Conservation (phyloP, 148 eudicot genomes). For the Beta vulgaris region DNA sequence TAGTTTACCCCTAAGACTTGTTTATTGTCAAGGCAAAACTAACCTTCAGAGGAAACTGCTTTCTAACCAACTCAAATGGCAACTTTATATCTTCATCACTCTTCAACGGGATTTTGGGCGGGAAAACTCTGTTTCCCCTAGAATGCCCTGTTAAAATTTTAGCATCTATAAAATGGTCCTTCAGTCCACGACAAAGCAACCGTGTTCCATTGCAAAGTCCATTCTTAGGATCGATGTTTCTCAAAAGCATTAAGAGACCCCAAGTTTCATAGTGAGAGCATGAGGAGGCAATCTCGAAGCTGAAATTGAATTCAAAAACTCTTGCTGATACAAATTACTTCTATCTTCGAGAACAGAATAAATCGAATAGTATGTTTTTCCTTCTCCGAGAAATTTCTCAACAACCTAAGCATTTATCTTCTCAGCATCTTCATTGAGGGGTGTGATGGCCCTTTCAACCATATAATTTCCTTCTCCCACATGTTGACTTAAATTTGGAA, state of each 20-base stretch:
- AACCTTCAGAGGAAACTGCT: background rate
- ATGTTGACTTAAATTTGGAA: background rate
- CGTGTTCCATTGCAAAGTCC: background rate
- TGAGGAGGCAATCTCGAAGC: background rate
- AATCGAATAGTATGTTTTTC: background rate
- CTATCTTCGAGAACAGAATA: background rate
- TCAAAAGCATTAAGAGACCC: background rate
- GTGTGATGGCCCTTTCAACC: background rate
- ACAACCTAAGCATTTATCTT: background rate
- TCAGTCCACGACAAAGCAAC: background rate
- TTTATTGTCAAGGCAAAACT: constrained; percentile 5
- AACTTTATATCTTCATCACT: background rate
- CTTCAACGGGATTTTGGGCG: background rate
- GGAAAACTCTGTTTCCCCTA: background rate
- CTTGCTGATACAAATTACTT: background rate
- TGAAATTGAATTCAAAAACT: background rate
- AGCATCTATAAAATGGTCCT: background rate
- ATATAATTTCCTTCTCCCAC: background rate
- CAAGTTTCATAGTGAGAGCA: background rate
- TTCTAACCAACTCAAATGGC: constrained; percentile 4
- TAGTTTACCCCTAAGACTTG: constrained; percentile 1
- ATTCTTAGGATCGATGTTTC: background rate
- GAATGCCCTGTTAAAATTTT: background rate
- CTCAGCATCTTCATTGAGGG: background rate
- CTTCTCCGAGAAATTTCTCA: too few relatives aligned